Base-by-base conservation (phyloP, 176 grass and related monocot genomes). In the Stipa capillata region DNA sequence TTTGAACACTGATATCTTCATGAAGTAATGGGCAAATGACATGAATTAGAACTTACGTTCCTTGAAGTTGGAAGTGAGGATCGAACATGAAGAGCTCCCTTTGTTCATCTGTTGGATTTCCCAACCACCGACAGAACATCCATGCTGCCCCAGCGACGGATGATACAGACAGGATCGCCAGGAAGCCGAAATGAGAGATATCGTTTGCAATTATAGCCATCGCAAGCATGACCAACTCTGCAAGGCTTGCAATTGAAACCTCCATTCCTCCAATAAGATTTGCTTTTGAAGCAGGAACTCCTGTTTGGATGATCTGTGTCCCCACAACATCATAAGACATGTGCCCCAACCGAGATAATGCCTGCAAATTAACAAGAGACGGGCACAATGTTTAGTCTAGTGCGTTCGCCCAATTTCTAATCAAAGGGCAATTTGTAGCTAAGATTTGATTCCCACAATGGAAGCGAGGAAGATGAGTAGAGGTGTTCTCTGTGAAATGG, bases 261-360 rank as follows among this genome's bases (percentile, higher is more conserved):
- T 99, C 96, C 39, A 93, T 99, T 56, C 88, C 79, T 45, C 92
- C 96, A 2, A 99, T 99, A 69, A 99, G 88, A 77, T 99, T 99
- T 87, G 90, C 96, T 87, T 95, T 99, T 43, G 90, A 86, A 56
- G 87, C 72, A 10, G 92, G 92, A 34, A 95, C 87, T n/a, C 96
- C 96, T 11, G 88, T 99, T 70, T 99, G 96, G 65, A 99, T 84
- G 16, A 99, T 99, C 77, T 99, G 96, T 32, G 96, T 99, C 37
- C 92, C 96, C 0, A 95, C 90, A 72, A 95, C 90, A 80, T 99
- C 96, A 72, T 99, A 99, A 70, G 96, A 99, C 90, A 99, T 99
- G 73, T 93, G 96, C 17, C 96, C 96, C 53, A 99, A 48, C 76
- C 92, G 85, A 50, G 96, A 99, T 47, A 99, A 43, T 39, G 85